phyloP scores from a whole-genome alignment of 148 eudicot genomes.

The Diospyros lotus region DNA sequence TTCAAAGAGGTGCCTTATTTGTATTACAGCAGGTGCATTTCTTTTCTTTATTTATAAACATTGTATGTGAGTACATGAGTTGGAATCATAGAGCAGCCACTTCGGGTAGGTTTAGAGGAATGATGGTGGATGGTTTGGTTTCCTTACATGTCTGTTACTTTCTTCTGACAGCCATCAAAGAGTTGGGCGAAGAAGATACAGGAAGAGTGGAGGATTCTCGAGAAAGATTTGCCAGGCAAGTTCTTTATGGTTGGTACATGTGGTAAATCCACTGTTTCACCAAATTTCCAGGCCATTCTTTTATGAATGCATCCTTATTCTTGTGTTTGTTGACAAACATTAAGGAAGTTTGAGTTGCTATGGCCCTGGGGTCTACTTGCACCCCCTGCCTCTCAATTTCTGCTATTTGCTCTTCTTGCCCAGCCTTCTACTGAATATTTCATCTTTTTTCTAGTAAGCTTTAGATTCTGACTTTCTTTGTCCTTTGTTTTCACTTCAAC shows the following conservation, averaged over 20 bases:
- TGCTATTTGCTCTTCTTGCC: neutral
- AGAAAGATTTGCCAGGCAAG: constrained; percentile 78
- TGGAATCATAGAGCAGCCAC: neutral
- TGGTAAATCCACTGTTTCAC: neutral
- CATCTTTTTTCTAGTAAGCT: neutral
- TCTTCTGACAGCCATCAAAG: constrained; percentile 51
- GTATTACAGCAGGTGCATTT: neutral
- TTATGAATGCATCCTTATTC: neutral
- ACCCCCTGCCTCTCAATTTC: neutral
- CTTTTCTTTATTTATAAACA: neutral
- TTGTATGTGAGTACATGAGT: neutral
- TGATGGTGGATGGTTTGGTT: neutral
- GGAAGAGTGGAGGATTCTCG: constrained; percentile 85
- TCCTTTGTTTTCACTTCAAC: constrained; percentile 15
- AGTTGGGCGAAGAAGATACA: constrained; percentile 68
- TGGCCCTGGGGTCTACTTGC: neutral
- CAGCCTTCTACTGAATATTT: neutral
- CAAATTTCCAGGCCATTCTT: neutral
- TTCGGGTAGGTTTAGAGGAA: neutral
- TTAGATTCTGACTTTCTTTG: constrained; percentile 9
- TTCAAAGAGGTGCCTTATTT: constrained; percentile 4
- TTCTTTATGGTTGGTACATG: constrained; percentile 6
- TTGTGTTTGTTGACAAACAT: neutral
- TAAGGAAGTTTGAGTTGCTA: neutral
- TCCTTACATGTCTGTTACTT: neutral